These are phyloP conservation scores for Lodderomyces parapsilosis DNA, from an alignment of 1,139 yeast genomes.

Conservation along the genomic window DNA sequence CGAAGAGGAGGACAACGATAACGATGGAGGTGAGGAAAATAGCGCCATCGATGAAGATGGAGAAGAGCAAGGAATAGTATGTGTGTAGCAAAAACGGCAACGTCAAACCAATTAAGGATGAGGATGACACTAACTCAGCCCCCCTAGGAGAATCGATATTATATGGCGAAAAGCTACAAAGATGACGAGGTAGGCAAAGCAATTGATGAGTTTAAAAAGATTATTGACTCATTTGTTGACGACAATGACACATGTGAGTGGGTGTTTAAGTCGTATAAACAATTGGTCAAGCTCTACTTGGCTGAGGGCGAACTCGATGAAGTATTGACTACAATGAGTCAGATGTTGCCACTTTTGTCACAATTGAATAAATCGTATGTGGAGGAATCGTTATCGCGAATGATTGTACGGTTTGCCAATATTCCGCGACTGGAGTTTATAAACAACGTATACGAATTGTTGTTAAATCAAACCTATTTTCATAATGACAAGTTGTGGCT, in stretches of 20 bases:
- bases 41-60: slow-evolving; percentile 21
- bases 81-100: slow-evolving; percentile 31
- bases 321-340: slow-evolving; percentile 29
- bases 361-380: slow-evolving; percentile 46
- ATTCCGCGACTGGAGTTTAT: slow-evolving; percentile 29
- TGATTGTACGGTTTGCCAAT: slow-evolving; percentile 46
- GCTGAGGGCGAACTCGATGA: slow-evolving; percentile 30
- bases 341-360: slow-evolving; percentile 23
- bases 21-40: slow-evolving; percentile 10
- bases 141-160: slow-evolving; percentile 52
- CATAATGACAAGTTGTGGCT: slow-evolving; percentile 56
- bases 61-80: slow-evolving; percentile 48
- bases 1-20: slow-evolving; percentile 55
- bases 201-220: slow-evolving; percentile 37
- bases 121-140: slow-evolving; percentile 29
- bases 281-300: slow-evolving; percentile 56
- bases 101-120: slow-evolving; percentile 15
- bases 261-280: slow-evolving; percentile 65
- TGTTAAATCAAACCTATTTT: slow-evolving; percentile 17
- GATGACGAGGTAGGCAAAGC: slow-evolving; percentile 58
- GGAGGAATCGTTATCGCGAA: slow-evolving; percentile 60
- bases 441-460: slow-evolving; percentile 27
- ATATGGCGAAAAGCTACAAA: slow-evolving; percentile 60
- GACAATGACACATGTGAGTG: slow-evolving; percentile 27
- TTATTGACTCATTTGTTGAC: slow-evolving; percentile 31